Conservation (phyloP, 805 yeast species). For the Metahyphopichia silvanorum region DNA sequence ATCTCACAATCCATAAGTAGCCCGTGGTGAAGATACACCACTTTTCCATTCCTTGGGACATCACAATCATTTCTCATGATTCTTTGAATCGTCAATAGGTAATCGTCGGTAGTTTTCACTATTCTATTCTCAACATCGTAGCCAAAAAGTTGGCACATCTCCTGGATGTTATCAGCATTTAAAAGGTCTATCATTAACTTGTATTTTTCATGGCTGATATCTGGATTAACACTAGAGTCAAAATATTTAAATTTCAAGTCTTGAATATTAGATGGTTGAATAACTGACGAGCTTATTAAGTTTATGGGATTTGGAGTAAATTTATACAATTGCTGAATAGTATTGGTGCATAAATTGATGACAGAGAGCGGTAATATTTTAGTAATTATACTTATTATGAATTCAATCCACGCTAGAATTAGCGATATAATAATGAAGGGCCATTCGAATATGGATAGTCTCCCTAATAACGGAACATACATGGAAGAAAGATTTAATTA, state of each 20-base stretch:
- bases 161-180: slow-evolving; percentile 52
- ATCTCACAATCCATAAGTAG: slow-evolving; percentile 81
- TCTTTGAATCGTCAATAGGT: slow-evolving; percentile 72
- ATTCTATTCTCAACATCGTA: slow-evolving; percentile 73
- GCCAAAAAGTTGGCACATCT: slow-evolving; percentile 67
- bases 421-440: slow-evolving; percentile 44
- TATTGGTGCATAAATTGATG: slow-evolving; percentile 32
- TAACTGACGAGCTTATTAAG: slow-evolving; percentile 10
- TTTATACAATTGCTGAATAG: slow-evolving; percentile 22
- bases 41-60: slow-evolving; percentile 26
- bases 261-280: slow-evolving; percentile 4
- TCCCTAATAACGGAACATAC: slow-evolving; percentile 43
- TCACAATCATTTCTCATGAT: slow-evolving; percentile 35
- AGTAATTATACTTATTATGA: slow-evolving; percentile 42
- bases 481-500: slow-evolving; percentile 9
- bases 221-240: slow-evolving; percentile 11
- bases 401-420: slow-evolving; percentile 48
- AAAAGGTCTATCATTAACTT: slow-evolving; percentile 36
- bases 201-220: slow-evolving; percentile 17
- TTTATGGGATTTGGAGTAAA: slow-evolving; percentile 25
- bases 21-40: slow-evolving; percentile 89
- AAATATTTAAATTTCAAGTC: slow-evolving; percentile 21
- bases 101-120: slow-evolving; percentile 74
- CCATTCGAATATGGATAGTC: slow-evolving; percentile 49
- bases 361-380: slow-evolving; percentile 42